Conservation (phyloP, 73 alveolate species). For the Paramecium caudatum region DNA sequence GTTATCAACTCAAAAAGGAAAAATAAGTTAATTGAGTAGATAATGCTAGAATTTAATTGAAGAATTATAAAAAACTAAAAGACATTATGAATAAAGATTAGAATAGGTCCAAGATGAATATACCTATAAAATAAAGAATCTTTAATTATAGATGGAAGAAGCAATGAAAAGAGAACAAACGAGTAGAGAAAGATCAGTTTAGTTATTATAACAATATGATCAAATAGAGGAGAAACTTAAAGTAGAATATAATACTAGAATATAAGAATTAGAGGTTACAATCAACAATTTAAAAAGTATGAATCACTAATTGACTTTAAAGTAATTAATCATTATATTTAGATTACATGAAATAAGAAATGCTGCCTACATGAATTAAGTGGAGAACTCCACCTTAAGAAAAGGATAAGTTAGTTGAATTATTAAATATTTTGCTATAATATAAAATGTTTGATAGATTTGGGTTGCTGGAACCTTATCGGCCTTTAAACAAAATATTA, state of each 20-base stretch:
- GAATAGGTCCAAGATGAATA: conserved; percentile 58
- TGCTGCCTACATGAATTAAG: conserved; percentile 35
- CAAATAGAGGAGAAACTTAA: conserved; percentile 55
- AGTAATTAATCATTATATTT: neutral
- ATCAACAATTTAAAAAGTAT: neutral
- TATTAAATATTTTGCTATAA: no score
- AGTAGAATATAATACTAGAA: conserved; percentile 13
- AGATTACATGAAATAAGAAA: conserved; percentile 58
- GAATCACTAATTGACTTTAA: conserved; percentile 50
- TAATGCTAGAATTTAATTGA: conserved; percentile 15
- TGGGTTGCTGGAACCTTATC: conserved; percentile 57
- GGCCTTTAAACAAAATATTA: conserved; percentile 25
- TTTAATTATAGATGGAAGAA: conserved; percentile 54
- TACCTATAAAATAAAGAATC: conserved; percentile 55
- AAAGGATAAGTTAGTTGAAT: conserved; percentile 29
- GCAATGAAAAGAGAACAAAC: conserved; percentile 7
- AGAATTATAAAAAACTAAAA: conserved; percentile 49
- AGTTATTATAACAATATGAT: conserved; percentile 23
- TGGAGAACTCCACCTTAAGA: conserved; percentile 7
- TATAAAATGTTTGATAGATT: conserved; percentile 69
- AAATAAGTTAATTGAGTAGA: neutral
- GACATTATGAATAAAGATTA: conserved; percentile 66
- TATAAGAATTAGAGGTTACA: conserved; percentile 13
- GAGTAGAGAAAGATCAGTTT: conserved; percentile 58
- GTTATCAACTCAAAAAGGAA: conserved; percentile 43